Conservation (phyloP, 129 eudicot genomes). For the Centella asiatica region DNA sequence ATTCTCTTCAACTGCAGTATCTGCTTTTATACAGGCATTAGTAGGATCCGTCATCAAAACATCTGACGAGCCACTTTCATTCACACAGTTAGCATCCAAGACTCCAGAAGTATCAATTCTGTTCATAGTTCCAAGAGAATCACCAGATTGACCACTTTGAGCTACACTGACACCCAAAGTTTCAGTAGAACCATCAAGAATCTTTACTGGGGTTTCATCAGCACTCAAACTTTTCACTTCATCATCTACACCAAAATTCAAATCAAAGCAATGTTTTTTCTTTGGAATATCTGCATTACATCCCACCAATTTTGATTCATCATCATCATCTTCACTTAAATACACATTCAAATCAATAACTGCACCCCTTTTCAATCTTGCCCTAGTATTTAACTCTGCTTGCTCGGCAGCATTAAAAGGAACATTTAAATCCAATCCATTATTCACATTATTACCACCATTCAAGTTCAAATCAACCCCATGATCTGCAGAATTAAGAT, state of each 20-base stretch:
- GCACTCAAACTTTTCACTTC: constrained; percentile 29
- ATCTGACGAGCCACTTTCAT: constrained; percentile 9
- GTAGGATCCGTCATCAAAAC: constrained; percentile 5
- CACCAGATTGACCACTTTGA: neutral
- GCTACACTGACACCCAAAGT: constrained; percentile 5
- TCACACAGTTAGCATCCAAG: constrained; percentile 10
- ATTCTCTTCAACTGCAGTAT: constrained; percentile 23
- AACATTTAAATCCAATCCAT: constrained; percentile 24
- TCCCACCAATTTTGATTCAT: neutral
- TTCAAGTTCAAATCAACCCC: constrained; percentile 18
- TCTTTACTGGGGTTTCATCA: constrained; percentile 14
- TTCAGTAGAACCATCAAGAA: constrained; percentile 2
- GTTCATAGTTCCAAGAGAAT: constrained; percentile 1
- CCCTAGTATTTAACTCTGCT: constrained; percentile 14
- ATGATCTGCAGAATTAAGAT: neutral
- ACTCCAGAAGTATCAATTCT: constrained; percentile 5
- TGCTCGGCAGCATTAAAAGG: neutral
- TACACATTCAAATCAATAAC: constrained; percentile 65
- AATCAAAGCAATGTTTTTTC: constrained; percentile 48
- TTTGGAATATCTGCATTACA: constrained; percentile 12
- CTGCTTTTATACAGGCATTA: constrained; percentile 5
- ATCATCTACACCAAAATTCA: constrained; percentile 55
- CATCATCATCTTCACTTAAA: constrained; percentile 29
- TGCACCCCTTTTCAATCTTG: constrained; percentile 10
- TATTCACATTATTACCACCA: constrained; percentile 1